phyloP scores from a whole-genome alignment of 768 basidiomycete species.

The Lactifluus pinguis region DNA sequence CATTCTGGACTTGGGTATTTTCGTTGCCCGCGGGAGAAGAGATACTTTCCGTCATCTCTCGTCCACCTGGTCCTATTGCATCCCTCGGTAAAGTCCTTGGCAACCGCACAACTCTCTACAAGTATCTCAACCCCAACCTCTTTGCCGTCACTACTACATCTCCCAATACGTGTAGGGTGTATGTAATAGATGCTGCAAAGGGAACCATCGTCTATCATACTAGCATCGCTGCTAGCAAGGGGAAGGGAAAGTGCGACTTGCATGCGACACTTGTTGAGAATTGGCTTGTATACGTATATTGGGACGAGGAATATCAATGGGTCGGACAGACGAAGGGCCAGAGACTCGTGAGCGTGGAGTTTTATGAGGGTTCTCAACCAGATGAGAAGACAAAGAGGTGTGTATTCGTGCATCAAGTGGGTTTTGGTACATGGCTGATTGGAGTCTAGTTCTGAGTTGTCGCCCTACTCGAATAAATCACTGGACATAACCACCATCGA shows the following conservation, averaged over 20 bases:
- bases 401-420: neutral
- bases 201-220: slow-evolving; percentile 68
- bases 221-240: slow-evolving; percentile 37
- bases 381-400: slow-evolving; percentile 72
- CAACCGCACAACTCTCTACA: slow-evolving; percentile 84
- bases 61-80: slow-evolving; percentile 49
- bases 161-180: slow-evolving; percentile 46
- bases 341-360: slow-evolving; percentile 72
- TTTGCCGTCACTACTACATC: slow-evolving; percentile 50
- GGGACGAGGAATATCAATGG: slow-evolving; percentile 45
- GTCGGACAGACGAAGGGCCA: slow-evolving; percentile 52
- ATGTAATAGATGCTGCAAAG: slow-evolving; percentile 72
- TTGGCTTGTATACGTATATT: slow-evolving; percentile 88
- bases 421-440: neutral
- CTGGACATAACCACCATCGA: slow-evolving; percentile 50
- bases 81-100: slow-evolving; percentile 79
- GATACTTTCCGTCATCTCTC: slow-evolving; percentile 43
- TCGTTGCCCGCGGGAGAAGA: slow-evolving; percentile 48
- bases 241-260: slow-evolving; percentile 46
- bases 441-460: slow-evolving; percentile 39
- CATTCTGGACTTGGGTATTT: slow-evolving; percentile 58
- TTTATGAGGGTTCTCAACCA: slow-evolving; percentile 67
- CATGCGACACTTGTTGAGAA: slow-evolving; percentile 73
- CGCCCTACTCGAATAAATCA: slow-evolving; percentile 46
- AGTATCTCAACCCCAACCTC: slow-evolving; percentile 84